Evolutionary conservation across 805 yeast genomes (phyloP).

Genomic region (Yamadazyma kitorensis): DNA sequence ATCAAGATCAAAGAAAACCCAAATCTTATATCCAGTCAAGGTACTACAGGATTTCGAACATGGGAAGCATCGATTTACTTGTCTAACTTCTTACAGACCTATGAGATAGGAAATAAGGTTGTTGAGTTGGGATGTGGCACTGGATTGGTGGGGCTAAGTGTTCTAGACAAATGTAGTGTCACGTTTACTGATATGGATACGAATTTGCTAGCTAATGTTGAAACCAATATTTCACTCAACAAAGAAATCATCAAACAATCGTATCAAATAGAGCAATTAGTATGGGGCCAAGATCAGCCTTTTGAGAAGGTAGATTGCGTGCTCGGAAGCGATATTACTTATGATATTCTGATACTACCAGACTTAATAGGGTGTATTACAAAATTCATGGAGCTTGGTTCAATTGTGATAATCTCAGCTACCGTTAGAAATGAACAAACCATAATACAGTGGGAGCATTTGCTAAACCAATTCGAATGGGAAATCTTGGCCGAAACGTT

Average conservation of each 20-base stretch:
- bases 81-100: slow-evolving; percentile 34
- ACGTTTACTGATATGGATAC: slow-evolving; percentile 71
- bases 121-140: slow-evolving; percentile 90
- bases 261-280: slow-evolving; percentile 26
- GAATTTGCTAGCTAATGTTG: slow-evolving; percentile 3
- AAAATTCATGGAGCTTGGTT: slow-evolving; percentile 31
- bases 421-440: slow-evolving; percentile 61
- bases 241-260: no score
- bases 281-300: slow-evolving; percentile 58
- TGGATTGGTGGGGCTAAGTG: slow-evolving; percentile 65
- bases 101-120: slow-evolving; percentile 21
- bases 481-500: no score
- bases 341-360: slow-evolving; percentile 62
- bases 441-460: slow-evolving; percentile 29
- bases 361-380: slow-evolving; percentile 49
- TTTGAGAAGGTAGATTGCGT: slow-evolving; percentile 48
- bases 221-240: no score
- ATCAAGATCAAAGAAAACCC: slow-evolving; percentile 58
- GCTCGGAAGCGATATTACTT: slow-evolving; percentile 87
- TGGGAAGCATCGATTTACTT: slow-evolving; percentile 90
- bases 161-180: slow-evolving; percentile 30
- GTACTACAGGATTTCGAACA: slow-evolving; percentile 86
- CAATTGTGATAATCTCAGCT: slow-evolving; percentile 57
- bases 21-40: slow-evolving; percentile 61
- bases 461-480: slow-evolving; percentile 22